A percentile compares a stretch with the other conserved stretches of the same genome.
These are phyloP conservation scores for Harringtonia aguacate DNA, from an alignment of 2,329 filamentous ascomycete species.

Conservation along the genomic window DNA sequence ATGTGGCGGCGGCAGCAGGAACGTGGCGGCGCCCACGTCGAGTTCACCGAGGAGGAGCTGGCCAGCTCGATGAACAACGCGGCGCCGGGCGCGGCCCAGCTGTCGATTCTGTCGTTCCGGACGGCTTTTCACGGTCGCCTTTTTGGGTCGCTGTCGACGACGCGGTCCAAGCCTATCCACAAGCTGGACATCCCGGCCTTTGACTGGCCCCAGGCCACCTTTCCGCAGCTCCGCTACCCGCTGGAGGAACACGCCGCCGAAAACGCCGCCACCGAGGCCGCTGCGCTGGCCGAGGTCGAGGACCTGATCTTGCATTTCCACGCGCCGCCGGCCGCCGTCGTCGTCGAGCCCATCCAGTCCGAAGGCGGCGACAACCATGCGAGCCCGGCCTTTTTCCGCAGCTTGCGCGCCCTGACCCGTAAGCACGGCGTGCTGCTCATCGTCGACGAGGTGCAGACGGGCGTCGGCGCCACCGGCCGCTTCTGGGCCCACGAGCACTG, in stretches of 20 bases:
- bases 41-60: constrained; percentile 72
- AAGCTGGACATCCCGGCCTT: constrained; percentile 93
- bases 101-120: constrained; percentile 85
- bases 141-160: constrained; percentile 79
- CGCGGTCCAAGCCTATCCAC: constrained; percentile 86
- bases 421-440: constrained; percentile 74
- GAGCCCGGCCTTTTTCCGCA: constrained; percentile 75
- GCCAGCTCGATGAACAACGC: constrained; percentile 70
- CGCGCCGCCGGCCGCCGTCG: constrained; percentile 67
- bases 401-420: constrained; percentile 67
- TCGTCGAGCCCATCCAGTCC: constrained; percentile 86
- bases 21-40: constrained; percentile 65
- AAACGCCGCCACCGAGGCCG: constrained; percentile 72
- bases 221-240: constrained; percentile 79
- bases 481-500: constrained; percentile 98
- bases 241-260: constrained; percentile 69
- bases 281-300: constrained; percentile 75
- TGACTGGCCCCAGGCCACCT: constrained; percentile 86
- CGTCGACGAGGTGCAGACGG: constrained; percentile 90
- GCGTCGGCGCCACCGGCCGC: constrained; percentile 82
- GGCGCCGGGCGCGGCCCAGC: constrained; percentile 59
- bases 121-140: constrained; percentile 83
- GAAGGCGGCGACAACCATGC: constrained; percentile 95
- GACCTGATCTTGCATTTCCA: constrained; percentile 69
- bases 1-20: constrained; percentile 80